Evolutionary conservation across 306 rosid species (phyloP), one percentile per base, ranked within the genome.

Genomic region (Acacia crassicarpa): DNA sequence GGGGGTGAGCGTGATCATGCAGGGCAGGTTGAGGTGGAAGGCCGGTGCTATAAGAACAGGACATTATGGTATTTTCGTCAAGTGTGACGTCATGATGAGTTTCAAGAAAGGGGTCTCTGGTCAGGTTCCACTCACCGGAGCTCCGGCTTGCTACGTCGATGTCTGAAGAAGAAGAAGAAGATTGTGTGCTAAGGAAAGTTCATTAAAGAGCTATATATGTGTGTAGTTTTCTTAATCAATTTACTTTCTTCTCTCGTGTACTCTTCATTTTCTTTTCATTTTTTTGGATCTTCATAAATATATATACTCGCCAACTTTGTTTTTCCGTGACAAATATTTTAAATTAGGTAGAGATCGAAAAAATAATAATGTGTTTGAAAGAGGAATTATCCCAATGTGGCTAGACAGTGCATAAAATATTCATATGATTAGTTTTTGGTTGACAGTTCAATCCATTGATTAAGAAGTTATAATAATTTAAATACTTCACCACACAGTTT

Each of bases 21-120:
- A 76, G 88, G 99, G 99, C 16, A 87, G 91, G 87, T 41, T 95
- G 49, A 86, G 91, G 74, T 95, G 99, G 99, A 92, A 86, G 66
- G 67, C 90, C 1, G 94, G 91, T 30, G 93, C 84, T 9, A 77
- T 95, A 33, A 89, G 67, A 67, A 91, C 94, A 0, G 80, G 80
- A 33, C 98, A 89, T 78, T 87, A 95, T 46, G 84, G 87, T 5
- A n/a, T 92, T 27, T 89, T 87, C 73, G 97, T 89, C 1, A 91
- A 81, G 76, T 95, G 99, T 74, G 95, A 91, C 48, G 43, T 93
- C 0, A 67, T 90, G 93, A 76, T 95, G 83, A 97, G 89, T 40
- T 85, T 90, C 81, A 93, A 83, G 94, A 89, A 80, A 82, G 98
- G 92, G 8, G 32, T 83, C 45, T 78, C 88, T 33, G 99, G 99